Percentiles rank a stretch among this genome's conserved stretches.
Conservation (phyloP, 2,329 filamentous ascomycete genomes). For the Venturiaceae sp. region DNA sequence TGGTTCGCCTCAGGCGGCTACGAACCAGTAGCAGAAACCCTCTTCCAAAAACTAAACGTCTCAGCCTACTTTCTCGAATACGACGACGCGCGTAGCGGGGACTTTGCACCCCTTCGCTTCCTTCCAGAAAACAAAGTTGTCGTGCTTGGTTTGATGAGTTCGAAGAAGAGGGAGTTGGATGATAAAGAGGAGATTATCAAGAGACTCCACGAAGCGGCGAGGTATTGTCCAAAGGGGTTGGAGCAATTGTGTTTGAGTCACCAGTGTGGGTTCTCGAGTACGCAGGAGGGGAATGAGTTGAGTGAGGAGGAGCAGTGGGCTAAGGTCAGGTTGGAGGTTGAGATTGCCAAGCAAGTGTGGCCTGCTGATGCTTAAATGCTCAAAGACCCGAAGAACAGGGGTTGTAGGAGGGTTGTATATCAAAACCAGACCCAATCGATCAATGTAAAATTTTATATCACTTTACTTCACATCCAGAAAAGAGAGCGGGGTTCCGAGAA, state of each 20-base stretch:
- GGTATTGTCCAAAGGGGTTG: constrained; percentile 43
- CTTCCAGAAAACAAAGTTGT: constrained; percentile 37
- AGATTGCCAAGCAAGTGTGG: constrained; percentile 50
- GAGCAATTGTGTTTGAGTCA: not conserved
- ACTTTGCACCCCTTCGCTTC: constrained; percentile 35
- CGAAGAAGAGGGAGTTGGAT: constrained; percentile 36
- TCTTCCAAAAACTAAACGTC: constrained; percentile 28
- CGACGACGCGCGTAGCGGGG: constrained; percentile 37
- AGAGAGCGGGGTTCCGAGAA: too few relatives aligned
- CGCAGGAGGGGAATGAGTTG: constrained; percentile 47
- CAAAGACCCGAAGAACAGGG: too few relatives aligned
- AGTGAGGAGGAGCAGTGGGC: constrained; percentile 49
- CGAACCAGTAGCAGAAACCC: constrained; percentile 33
- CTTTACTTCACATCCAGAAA: too few relatives aligned
- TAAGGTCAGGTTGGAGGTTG: constrained; percentile 44
- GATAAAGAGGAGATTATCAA: constrained; percentile 36
- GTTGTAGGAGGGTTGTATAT: too few relatives aligned
- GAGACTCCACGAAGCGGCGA: constrained; percentile 39
- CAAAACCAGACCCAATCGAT: too few relatives aligned
- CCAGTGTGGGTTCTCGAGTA: constrained; percentile 49
- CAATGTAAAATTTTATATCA: too few relatives aligned
- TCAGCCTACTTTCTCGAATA: constrained; percentile 33
- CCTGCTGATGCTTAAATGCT: constrained; percentile 18
- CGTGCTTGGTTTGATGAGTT: constrained; percentile 35
- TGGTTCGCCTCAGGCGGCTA: constrained; percentile 40